A percentile compares a stretch with the other conserved stretches of the same genome.
These are phyloP conservation scores for Lodderomyces beijingensis DNA, from an alignment of 1,139 yeast genomes.

Conservation along the genomic window DNA sequence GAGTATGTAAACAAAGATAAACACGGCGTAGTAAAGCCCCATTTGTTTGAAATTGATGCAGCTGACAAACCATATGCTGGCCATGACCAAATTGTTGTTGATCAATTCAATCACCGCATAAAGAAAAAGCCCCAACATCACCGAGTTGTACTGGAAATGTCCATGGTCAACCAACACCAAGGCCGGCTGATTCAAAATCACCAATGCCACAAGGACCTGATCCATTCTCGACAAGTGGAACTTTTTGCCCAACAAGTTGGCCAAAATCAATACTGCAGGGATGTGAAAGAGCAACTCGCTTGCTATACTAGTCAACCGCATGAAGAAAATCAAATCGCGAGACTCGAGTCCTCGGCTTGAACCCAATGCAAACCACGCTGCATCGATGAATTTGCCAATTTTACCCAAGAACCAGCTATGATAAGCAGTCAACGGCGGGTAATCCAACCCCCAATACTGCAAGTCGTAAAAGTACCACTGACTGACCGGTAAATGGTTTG, in stretches of 20 bases:
- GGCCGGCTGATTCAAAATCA: conserved; percentile 76
- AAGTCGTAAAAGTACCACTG: conserved; percentile 89
- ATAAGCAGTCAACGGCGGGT: conserved; percentile 94
- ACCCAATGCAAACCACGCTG: conserved; percentile 73
- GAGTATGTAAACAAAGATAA: conserved; percentile 72
- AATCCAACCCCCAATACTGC: conserved; percentile 94
- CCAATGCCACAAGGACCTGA: conserved; percentile 70
- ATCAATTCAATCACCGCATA: conserved; percentile 63
- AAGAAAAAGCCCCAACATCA: conserved; percentile 85
- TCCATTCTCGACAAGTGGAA: conserved; percentile 59
- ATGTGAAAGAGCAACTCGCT: conserved; percentile 74
- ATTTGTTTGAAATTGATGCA: conserved; percentile 88
- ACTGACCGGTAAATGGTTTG: conserved; percentile 65
- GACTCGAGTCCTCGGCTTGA: conserved; percentile 73
- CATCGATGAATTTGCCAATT: conserved; percentile 59
- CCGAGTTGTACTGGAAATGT: conserved; percentile 91
- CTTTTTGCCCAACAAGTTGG: conserved; percentile 61
- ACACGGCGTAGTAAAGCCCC: conserved; percentile 92
- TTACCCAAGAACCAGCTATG: conserved; percentile 81
- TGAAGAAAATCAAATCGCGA: conserved; percentile 64
- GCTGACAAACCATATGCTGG: conserved; percentile 75
- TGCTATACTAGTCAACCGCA: conserved; percentile 74
- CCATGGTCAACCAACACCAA: conserved; percentile 90
- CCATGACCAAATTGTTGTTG: conserved; percentile 58
- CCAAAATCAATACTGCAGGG: conserved; percentile 73